Conservation (phyloP, 148 eudicot genomes). For the Rhododendron kiyosumense region DNA sequence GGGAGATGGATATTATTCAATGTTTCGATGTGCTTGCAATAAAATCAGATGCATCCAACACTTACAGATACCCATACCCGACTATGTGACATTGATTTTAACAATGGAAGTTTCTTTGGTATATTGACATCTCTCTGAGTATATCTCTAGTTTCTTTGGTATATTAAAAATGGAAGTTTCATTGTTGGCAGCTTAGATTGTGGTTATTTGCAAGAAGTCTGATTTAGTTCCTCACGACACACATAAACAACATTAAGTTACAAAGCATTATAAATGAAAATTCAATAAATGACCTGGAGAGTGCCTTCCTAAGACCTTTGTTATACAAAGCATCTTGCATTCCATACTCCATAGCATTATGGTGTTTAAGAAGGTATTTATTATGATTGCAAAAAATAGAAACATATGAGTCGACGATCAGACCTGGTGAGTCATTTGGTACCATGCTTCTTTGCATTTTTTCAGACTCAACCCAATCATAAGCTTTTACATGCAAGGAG, state of each 20-base stretch:
- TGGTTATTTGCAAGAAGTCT: not conserved
- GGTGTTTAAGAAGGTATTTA: not conserved
- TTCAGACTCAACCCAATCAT: conserved; percentile 94
- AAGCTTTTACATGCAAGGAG: conserved; percentile 90
- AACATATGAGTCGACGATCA: conserved; percentile 11
- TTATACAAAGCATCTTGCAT: not conserved
- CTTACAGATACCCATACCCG: not conserved
- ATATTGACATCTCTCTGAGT: not conserved
- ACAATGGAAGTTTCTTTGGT: not conserved
- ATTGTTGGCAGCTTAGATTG: not conserved
- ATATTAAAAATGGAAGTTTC: not conserved
- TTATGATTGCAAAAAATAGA: not conserved
- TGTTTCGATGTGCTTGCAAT: not conserved
- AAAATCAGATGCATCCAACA: not conserved
- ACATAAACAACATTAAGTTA: not conserved
- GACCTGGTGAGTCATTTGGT: conserved; percentile 51
- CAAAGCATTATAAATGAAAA: not conserved
- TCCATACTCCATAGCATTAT: not conserved
- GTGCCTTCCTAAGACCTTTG: not conserved
- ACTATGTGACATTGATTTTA: not conserved
- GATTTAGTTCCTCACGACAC: not conserved
- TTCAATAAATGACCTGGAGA: not conserved
- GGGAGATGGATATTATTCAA: not conserved
- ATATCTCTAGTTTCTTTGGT: not conserved
- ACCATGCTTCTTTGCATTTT: conserved; percentile 35